Evolutionary conservation across 2,329 filamentous ascomycete genomes (phyloP).

Genomic region (Alternaria gaisen): DNA sequence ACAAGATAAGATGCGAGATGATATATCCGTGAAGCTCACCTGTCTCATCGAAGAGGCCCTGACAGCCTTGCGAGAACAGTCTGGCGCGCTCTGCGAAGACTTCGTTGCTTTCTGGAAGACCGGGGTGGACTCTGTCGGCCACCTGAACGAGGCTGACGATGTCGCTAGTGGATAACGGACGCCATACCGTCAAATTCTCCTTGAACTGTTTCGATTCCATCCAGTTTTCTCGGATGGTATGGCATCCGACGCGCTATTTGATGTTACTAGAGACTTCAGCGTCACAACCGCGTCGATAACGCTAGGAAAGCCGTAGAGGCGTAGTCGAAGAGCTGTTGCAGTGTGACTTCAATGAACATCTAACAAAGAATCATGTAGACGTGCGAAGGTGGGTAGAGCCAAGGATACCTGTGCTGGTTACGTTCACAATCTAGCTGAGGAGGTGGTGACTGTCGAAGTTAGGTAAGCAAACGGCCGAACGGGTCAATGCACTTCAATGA

Average conservation of each 20-base stretch:
- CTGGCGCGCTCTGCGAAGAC: conserved; percentile 27
- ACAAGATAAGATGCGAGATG: conserved; percentile 28
- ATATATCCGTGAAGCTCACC: conserved; percentile 22
- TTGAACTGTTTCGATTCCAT: background rate
- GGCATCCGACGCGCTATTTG: background rate
- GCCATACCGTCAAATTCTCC: conserved; percentile 8
- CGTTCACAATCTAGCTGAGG: no score
- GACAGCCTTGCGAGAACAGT: conserved; percentile 26
- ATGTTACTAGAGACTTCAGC: background rate
- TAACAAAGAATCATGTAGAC: background rate
- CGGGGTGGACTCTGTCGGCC: conserved; percentile 22
- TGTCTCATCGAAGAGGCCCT: conserved; percentile 16
- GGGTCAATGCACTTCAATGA: no score
- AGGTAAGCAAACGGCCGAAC: no score
- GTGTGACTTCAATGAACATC: background rate
- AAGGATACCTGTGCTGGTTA: no score
- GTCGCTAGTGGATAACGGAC: conserved; percentile 11
- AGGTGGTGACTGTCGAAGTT: no score
- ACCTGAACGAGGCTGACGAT: conserved; percentile 13
- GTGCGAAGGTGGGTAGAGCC: no score
- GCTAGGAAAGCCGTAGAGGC: background rate
- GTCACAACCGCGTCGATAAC: background rate
- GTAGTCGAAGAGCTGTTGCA: background rate
- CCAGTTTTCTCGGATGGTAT: background rate
- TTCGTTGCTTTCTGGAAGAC: conserved; percentile 24